phyloP scores from a whole-genome alignment of 495 filamentous ascomycete genomes.

The Aspergillus egyptiacus region DNA sequence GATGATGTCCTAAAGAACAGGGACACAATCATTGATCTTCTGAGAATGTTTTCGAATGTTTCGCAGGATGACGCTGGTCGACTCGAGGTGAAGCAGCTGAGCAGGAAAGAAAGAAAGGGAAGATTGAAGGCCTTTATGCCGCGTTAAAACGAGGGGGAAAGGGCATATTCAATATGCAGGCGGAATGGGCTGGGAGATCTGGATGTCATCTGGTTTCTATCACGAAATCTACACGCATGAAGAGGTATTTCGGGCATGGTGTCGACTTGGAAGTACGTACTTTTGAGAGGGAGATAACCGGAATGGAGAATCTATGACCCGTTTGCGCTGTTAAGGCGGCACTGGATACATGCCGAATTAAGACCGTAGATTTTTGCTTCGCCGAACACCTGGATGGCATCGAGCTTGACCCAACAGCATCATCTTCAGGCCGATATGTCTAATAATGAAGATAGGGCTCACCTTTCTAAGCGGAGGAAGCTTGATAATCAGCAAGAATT shows the following conservation, averaged over 20 bases:
- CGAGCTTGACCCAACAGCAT: neutral
- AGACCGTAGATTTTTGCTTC: conserved; percentile 11
- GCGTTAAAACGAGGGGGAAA: too few species aligned
- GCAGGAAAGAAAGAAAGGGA: neutral
- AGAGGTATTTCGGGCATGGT: too few species aligned
- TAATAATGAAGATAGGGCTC: conserved; percentile 18
- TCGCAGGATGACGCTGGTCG: neutral
- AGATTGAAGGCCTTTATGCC: neutral
- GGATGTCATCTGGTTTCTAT: too few species aligned
- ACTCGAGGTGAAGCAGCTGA: neutral
- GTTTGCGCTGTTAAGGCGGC: neutral
- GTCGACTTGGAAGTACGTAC: too few species aligned
- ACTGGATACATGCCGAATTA: neutral
- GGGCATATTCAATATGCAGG: too few species aligned
- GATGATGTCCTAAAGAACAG: conserved; percentile 13
- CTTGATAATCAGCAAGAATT: conserved; percentile 23
- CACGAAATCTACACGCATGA: too few species aligned
- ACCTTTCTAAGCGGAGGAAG: conserved; percentile 40
- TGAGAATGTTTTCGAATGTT: conserved; percentile 18
- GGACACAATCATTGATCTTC: conserved; percentile 5
- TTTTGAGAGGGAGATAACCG: neutral
- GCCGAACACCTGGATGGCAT: neutral
- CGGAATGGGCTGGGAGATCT: too few species aligned
- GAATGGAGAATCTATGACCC: conserved; percentile 5
- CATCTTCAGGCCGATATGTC: conserved; percentile 18